Percentiles rank a stretch among this genome's conserved stretches.
Conservation (phyloP, 176 grass and related monocot genomes). For the Thalia dealbata region DNA sequence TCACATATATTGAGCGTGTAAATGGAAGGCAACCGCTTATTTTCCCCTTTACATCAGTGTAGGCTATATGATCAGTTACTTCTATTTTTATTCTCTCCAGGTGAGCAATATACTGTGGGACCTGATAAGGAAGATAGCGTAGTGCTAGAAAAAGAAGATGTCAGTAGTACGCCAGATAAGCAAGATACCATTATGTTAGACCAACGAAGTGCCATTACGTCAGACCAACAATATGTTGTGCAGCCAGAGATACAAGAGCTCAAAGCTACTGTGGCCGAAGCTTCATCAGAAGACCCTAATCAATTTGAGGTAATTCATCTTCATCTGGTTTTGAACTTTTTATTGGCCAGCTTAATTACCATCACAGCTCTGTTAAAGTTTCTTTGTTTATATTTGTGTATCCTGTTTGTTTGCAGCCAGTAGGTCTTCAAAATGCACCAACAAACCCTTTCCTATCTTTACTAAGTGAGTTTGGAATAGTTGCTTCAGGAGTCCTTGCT, state of each 20-base stretch:
- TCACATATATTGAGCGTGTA: too few relatives aligned
- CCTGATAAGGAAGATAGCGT: not conserved
- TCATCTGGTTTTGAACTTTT: not conserved
- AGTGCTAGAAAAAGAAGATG: not conserved
- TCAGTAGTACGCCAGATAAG: not conserved
- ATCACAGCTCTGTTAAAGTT: not conserved
- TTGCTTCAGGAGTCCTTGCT: conserved; percentile 70
- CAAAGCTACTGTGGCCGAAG: conserved; percentile 16
- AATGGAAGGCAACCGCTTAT: too few relatives aligned
- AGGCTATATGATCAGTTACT: not conserved
- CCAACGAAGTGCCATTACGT: not conserved
- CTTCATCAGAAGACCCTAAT: conserved; percentile 15
- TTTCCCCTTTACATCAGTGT: too few relatives aligned
- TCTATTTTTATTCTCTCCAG: not conserved
- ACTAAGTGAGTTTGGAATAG: conserved; percentile 52
- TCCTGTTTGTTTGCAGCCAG: conserved; percentile 16
- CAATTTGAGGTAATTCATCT: conserved; percentile 19
- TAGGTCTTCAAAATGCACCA: conserved; percentile 30
- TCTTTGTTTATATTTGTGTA: not conserved
- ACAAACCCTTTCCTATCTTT: conserved; percentile 44
- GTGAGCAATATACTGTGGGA: not conserved
- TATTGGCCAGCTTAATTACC: not conserved
- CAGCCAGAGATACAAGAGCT: conserved; percentile 11
- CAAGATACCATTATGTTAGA: not conserved
- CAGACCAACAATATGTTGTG: not conserved